Evolutionary conservation across 2,329 filamentous ascomycete species (phyloP).

Genomic region (Bertia moriformis): DNA sequence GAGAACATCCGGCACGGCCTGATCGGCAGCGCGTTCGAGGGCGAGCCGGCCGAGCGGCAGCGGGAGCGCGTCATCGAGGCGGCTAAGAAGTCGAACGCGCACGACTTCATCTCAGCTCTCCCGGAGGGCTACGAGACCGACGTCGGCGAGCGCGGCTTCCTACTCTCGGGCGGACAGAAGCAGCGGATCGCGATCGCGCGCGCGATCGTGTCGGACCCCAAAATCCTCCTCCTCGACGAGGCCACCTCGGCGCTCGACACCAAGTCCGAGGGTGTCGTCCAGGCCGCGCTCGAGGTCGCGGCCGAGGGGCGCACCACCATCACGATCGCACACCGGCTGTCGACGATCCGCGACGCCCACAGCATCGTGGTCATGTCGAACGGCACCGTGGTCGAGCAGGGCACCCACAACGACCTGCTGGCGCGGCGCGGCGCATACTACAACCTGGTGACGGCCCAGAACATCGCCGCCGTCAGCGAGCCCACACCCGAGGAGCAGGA

Average conservation of each 20-base stretch:
- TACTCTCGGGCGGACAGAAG: slow-evolving; percentile 52
- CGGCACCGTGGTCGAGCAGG: slow-evolving; percentile 44
- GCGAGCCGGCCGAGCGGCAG: slow-evolving; percentile 25
- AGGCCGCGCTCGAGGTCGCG: slow-evolving; percentile 30
- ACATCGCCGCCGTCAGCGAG: slow-evolving; percentile 37
- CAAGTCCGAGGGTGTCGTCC: slow-evolving; percentile 24
- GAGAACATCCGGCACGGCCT: slow-evolving; percentile 36
- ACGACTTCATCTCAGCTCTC: slow-evolving; percentile 34
- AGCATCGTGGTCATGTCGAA: slow-evolving; percentile 50
- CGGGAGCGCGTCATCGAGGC: slow-evolving; percentile 26
- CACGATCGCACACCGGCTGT: slow-evolving; percentile 47
- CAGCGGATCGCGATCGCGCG: slow-evolving; percentile 54
- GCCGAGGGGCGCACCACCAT: slow-evolving; percentile 48
- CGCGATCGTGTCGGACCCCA: slow-evolving; percentile 48
- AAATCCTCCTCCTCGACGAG: slow-evolving; percentile 51
- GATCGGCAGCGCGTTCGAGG: slow-evolving; percentile 17
- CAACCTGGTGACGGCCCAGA: slow-evolving; percentile 28
- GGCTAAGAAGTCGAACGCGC: slow-evolving; percentile 26
- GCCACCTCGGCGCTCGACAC: slow-evolving; percentile 32
- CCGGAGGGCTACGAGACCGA: slow-evolving; percentile 42
- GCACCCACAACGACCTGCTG: slow-evolving; percentile 44
- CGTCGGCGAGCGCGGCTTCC: slow-evolving; percentile 51
- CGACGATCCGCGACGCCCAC: slow-evolving; percentile 45
- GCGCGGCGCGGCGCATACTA: slow-evolving; percentile 30
- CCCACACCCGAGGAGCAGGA: slow-evolving; percentile 33